Conservation (phyloP, 495 filamentous ascomycete species). For the Neurospora sp. region DNA sequence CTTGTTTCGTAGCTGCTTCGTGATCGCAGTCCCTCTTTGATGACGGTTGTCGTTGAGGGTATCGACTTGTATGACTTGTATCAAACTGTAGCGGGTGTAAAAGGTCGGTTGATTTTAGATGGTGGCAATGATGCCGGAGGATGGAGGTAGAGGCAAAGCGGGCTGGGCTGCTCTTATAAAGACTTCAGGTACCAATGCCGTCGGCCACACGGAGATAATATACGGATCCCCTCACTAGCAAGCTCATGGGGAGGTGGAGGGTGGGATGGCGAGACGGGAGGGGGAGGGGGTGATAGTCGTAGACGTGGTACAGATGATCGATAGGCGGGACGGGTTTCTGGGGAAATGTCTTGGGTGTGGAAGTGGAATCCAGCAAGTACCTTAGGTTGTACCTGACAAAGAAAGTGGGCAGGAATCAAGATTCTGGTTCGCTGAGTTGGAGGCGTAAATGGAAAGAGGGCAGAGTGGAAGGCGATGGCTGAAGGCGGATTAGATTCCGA, state of each 20-base stretch:
- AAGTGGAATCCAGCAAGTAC: background rate
- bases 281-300: constrained; percentile 1
- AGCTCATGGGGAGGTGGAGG: constrained; percentile 22
- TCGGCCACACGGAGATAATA: constrained; percentile 4
- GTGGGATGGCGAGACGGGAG: background rate
- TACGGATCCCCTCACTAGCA: constrained; percentile 24
- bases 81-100: background rate
- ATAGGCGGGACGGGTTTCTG: background rate
- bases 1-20: background rate
- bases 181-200: constrained; percentile 20
- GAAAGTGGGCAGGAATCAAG: background rate
- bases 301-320: background rate
- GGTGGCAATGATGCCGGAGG: background rate
- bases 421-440: background rate
- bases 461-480: background rate
- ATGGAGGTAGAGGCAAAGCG: background rate
- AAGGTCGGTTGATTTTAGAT: background rate
- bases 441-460: background rate
- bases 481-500: background rate
- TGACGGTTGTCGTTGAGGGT: background rate
- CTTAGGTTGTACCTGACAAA: background rate
- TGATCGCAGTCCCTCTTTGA: background rate
- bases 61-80: background rate
- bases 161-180: constrained; percentile 3
- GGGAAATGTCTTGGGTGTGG: background rate